These are phyloP conservation scores for Meredithiella fracta DNA, from an alignment of 2,329 filamentous ascomycete species.

Conservation along the genomic window DNA sequence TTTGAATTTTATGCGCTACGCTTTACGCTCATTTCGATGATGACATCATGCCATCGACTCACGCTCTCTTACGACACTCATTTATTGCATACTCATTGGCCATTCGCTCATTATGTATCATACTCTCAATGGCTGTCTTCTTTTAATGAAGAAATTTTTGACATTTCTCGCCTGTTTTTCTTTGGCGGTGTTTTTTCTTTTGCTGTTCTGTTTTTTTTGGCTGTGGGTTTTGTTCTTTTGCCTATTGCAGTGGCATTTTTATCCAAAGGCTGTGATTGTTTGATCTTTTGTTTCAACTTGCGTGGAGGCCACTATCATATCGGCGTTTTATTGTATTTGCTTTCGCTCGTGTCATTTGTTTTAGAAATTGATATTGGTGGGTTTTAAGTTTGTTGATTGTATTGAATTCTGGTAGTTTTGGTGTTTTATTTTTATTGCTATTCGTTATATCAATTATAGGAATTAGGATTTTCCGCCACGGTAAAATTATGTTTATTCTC, in stretches of 20 bases:
- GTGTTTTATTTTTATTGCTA: too few relatives aligned
- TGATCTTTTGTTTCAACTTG: neutral
- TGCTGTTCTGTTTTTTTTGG: too few relatives aligned
- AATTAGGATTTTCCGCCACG: neutral
- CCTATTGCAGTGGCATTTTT: too few relatives aligned
- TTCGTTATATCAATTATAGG: too few relatives aligned
- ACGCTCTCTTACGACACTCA: constrained; percentile 2
- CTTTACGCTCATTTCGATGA: neutral
- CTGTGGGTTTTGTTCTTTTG: too few relatives aligned
- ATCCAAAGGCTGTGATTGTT: neutral
- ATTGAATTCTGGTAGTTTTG: neutral
- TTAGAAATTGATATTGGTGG: neutral
- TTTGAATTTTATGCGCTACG: neutral
- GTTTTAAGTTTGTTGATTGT: neutral
- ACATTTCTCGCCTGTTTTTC: too few relatives aligned
- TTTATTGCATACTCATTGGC: neutral
- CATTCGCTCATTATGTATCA: neutral
- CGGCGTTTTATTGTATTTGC: neutral
- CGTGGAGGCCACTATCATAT: neutral
- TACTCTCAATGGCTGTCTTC: neutral
- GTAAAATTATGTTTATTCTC: neutral
- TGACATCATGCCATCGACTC: neutral
- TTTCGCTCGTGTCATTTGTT: neutral
- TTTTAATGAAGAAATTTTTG: too few relatives aligned
- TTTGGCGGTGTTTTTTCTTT: too few relatives aligned